These are phyloP conservation scores for Myxozyma kluyveri DNA, from an alignment of 805 yeast species.

Conservation along the genomic window DNA sequence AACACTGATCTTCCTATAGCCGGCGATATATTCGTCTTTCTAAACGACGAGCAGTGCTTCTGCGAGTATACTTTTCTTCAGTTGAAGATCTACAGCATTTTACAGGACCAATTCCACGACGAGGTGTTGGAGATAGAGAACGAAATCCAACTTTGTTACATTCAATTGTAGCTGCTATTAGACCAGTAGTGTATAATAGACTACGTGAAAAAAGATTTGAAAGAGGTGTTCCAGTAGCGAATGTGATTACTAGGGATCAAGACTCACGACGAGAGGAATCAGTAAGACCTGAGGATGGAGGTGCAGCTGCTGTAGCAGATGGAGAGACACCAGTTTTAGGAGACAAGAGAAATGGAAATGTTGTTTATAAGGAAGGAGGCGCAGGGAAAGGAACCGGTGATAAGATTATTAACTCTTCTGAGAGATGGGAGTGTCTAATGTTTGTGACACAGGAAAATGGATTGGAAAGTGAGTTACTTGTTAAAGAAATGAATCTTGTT, in stretches of 20 bases:
- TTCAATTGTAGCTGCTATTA: conserved; percentile 1
- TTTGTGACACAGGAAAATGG: conserved; percentile 1
- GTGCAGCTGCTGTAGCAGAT: neutral
- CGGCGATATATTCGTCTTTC: conserved; percentile 9
- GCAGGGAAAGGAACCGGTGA: conserved; percentile 5
- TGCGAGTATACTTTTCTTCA: conserved; percentile 1
- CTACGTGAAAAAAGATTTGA: conserved; percentile 1
- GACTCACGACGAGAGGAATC: neutral
- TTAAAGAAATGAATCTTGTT: conserved; percentile 4
- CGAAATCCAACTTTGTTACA: neutral
- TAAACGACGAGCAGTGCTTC: conserved; percentile 3
- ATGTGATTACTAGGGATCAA: neutral
- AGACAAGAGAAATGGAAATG: neutral
- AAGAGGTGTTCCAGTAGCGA: neutral
- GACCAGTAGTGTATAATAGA: conserved; percentile 3
- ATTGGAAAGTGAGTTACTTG: conserved; percentile 1
- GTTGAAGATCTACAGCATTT: neutral
- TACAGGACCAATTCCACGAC: neutral
- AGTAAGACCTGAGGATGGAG: neutral
- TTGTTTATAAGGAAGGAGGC: neutral
- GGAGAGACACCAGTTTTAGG: neutral
- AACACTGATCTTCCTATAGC: neutral
- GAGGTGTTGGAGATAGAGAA: neutral
- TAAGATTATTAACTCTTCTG: neutral
- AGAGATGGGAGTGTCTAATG: conserved; percentile 9